phyloP scores from a whole-genome alignment of 495 filamentous ascomycete genomes.

The Daldinia loculata region DNA sequence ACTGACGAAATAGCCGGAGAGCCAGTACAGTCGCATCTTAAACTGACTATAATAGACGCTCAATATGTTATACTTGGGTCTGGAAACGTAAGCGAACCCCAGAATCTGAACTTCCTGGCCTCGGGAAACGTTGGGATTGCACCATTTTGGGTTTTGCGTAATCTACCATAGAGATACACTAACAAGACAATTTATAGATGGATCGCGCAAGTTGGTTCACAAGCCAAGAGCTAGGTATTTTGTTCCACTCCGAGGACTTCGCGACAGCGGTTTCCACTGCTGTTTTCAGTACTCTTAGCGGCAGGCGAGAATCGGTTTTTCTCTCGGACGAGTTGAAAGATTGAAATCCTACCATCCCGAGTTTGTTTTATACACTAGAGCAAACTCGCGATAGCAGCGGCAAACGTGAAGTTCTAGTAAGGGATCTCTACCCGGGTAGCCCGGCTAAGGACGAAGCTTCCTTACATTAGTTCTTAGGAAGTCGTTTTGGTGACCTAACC shows the following conservation, averaged over 20 bases:
- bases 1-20: slow-evolving; percentile 46
- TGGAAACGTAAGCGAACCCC: slow-evolving; percentile 61
- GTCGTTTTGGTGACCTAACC: neutral
- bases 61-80: slow-evolving; percentile 71
- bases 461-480: neutral
- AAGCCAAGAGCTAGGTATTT: slow-evolving; percentile 77
- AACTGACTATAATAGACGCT: slow-evolving; percentile 70
- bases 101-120: neutral
- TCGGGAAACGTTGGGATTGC: neutral
- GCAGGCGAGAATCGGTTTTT: slow-evolving; percentile 53
- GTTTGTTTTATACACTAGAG: neutral
- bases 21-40: slow-evolving; percentile 75
- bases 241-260: slow-evolving; percentile 62
- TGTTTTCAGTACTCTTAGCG: slow-evolving; percentile 55
- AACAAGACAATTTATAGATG: slow-evolving; percentile 46
- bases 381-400: neutral
- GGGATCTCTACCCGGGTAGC: neutral
- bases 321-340: slow-evolving; percentile 24
- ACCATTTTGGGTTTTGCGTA: neutral
- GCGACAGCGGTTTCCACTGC: slow-evolving; percentile 51
- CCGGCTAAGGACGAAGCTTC: neutral
- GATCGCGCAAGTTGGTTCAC: slow-evolving; percentile 81
- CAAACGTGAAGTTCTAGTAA: neutral
- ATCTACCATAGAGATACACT: neutral
- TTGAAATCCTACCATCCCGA: neutral